These are phyloP conservation scores for Phytophthora europaea DNA, from an alignment of 352 stramenopile species.

Conservation along the genomic window DNA sequence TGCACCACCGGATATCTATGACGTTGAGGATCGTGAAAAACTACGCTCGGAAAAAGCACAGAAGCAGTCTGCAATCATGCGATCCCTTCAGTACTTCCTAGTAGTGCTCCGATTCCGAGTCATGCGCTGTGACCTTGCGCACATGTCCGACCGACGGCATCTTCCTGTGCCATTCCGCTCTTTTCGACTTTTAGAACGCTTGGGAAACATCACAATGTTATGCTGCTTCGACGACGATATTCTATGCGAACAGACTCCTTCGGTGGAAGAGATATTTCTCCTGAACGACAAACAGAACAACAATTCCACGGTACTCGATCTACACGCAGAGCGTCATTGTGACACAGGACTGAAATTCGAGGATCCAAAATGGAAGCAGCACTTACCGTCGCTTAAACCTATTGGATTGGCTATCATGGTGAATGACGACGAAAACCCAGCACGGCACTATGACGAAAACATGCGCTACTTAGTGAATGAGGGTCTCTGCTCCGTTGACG, in stretches of 20 bases:
- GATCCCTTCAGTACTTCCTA: conserved; percentile 81
- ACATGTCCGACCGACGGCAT: conserved; percentile 48
- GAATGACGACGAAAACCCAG: conserved; percentile 81
- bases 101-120: conserved; percentile 75
- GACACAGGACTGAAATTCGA: conserved; percentile 89
- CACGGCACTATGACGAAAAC: conserved; percentile 66
- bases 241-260: conserved; percentile 82
- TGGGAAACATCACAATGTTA: conserved; percentile 89
- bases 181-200: conserved; percentile 81
- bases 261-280: conserved; percentile 88
- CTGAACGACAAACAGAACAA: conserved; percentile 78
- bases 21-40: conserved; percentile 88
- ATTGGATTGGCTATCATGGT: conserved; percentile 85
- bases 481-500: conserved; percentile 32
- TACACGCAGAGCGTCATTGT: conserved; percentile 78
- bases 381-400: conserved; percentile 83
- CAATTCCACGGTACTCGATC: conserved; percentile 76
- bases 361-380: conserved; percentile 85
- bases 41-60: conserved; percentile 74
- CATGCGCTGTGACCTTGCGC: conserved; percentile 60
- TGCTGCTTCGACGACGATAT: conserved; percentile 92
- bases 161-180: conserved; percentile 77
- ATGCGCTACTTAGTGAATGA: conserved; percentile 85
- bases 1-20: conserved; percentile 69
- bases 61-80: conserved; percentile 71